These are phyloP conservation scores for Penicillium silybi DNA, from an alignment of 495 filamentous ascomycete species.

Conservation along the genomic window DNA sequence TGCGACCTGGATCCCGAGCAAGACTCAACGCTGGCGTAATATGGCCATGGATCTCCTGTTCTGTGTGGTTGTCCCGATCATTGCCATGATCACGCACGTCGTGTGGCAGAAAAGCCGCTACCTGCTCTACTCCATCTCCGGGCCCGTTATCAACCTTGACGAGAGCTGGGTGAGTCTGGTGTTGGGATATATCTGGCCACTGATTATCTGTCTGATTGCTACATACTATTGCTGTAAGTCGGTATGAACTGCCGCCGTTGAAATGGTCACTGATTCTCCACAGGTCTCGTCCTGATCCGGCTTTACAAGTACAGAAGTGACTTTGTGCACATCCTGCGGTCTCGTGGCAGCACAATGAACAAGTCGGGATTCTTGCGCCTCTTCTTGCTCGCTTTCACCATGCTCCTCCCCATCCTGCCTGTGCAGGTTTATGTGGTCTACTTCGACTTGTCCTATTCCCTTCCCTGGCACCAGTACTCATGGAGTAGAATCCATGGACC, in stretches of 20 bases:
- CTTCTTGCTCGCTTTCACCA: constrained; percentile 64
- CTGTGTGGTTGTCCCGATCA: constrained; percentile 63
- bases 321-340: constrained; percentile 55
- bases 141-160: constrained; percentile 64
- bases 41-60: constrained; percentile 58
- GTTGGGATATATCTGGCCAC: constrained; percentile 62
- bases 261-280: constrained; percentile 4
- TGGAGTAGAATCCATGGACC: constrained; percentile 53
- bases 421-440: constrained; percentile 58
- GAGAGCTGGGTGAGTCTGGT: constrained; percentile 67
- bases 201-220: constrained; percentile 59
- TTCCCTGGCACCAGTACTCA: constrained; percentile 45
- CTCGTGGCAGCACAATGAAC: constrained; percentile 52
- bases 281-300: constrained; percentile 62
- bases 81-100: constrained; percentile 65
- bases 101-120: constrained; percentile 69
- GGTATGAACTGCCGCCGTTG: neutral
- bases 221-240: constrained; percentile 69
- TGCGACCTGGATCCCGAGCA: constrained; percentile 49
- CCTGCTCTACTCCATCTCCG: constrained; percentile 65
- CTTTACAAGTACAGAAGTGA: constrained; percentile 61
- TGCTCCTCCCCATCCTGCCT: constrained; percentile 66
- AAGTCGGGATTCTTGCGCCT: constrained; percentile 74
- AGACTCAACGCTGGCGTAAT: constrained; percentile 49
- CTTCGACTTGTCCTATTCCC: constrained; percentile 42